Evolutionary conservation across 192 early-diverging fungal genomes (phyloP), one percentile per base, ranked within the genome.

Genomic region (Coemansia sp.): DNA sequence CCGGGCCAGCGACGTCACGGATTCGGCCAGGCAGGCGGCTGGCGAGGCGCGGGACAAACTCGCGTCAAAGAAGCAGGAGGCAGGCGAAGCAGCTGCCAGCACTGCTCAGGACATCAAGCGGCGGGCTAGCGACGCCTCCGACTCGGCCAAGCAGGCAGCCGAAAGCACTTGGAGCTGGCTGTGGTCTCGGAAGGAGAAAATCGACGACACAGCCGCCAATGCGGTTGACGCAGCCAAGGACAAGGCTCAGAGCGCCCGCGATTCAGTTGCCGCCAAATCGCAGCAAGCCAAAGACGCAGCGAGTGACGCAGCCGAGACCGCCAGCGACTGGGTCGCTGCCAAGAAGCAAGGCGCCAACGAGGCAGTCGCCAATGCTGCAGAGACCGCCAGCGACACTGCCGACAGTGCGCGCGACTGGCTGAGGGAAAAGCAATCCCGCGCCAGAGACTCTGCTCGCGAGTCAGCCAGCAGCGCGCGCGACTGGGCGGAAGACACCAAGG

Each of bases 321-420:
- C 65, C 24, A n/a, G 73, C 60, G 53, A 53, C 43, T 74, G 66
- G 65, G 19, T 65, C 39, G 60, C 31, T 38, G 46, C 38, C 20
- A 27, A 47, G 53, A 53, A 25, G 62, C 40, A 64, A 8, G 4
- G 15, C 5, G 59, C 47, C 46, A 11, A 38, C 3, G n/a, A 57
- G 19, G 38, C 43, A 22, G 56, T 29, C 6, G 5, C 19, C 9
- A 22, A 49, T 25, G 58, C 65, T n/a, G 65, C 56, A 6, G 56
- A 58, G 14, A 32, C 36, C 4, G 61, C 61, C 40, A 36, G 46
- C 5, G 45, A 63, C n/a, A 22, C 25, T 15, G 40, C 61, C 2
- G 51, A 27, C 42, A 17, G 35, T 51, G n/a, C n/a, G n/a, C n/a
- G n/a, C n/a, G n/a, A n/a, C n/a, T n/a, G n/a, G n/a, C n/a, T n/a